These are phyloP conservation scores for Halophytophthora polymorphica DNA, from an alignment of 352 stramenopile species.

Conservation along the genomic window DNA sequence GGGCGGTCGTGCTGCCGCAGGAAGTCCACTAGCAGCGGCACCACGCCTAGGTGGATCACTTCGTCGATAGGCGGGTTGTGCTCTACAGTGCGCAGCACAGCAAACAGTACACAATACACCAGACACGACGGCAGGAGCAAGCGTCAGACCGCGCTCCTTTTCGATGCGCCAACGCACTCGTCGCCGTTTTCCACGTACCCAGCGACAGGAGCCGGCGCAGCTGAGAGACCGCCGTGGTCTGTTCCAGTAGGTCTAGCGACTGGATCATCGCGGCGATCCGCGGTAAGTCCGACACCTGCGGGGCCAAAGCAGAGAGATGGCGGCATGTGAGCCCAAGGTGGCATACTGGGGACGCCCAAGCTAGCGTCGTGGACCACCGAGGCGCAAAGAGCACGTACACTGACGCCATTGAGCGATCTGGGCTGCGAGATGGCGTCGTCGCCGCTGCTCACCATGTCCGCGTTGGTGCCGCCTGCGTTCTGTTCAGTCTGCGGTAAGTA, in stretches of 20 bases:
- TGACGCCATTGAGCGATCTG: conserved; percentile 31
- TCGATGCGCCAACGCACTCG: background rate
- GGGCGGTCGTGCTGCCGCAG: conserved; percentile 91
- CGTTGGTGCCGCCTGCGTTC: background rate
- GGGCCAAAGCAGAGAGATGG: background rate
- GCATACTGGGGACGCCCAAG: background rate
- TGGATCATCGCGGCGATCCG: conserved; percentile 95
- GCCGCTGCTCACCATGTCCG: conserved; percentile 4
- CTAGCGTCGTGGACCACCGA: background rate
- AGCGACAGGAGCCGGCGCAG: conserved; percentile 98
- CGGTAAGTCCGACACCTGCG: conserved; percentile 91
- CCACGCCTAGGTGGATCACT: conserved; percentile 96
- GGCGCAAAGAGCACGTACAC: conserved; percentile 22
- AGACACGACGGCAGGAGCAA: no score
- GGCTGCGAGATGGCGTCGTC: conserved; percentile 14
- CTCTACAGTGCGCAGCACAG: conserved; percentile 56
- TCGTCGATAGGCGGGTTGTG: conserved; percentile 98
- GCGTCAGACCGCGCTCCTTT: background rate
- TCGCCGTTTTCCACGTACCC: conserved; percentile 32
- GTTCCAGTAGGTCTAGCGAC: conserved; percentile 87
- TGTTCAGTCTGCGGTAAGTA: background rate
- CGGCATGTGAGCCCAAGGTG: no score
- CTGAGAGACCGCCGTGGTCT: conserved; percentile 94
- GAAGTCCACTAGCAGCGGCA: conserved; percentile 97
- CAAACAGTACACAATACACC: background rate